These are phyloP conservation scores for Skeletonema marinoi DNA, from an alignment of 108 stramenopile species.

Conservation along the genomic window DNA sequence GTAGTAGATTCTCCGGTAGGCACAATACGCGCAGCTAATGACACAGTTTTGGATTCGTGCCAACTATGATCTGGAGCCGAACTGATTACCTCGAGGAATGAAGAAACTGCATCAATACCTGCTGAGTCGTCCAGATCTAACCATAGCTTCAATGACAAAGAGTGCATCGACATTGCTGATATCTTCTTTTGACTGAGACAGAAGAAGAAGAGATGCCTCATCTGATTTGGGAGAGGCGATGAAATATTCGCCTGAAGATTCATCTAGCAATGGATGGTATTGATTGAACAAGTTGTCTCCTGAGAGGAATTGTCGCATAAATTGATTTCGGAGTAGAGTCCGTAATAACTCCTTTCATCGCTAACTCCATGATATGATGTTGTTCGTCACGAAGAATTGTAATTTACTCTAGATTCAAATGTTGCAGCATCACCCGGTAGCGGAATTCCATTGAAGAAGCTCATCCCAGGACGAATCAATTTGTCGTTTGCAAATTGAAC, in stretches of 20 bases:
- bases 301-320: slow-evolving; percentile 69
- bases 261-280: slow-evolving; percentile 66
- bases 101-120: slow-evolving; percentile 42
- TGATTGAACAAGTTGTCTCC: slow-evolving; percentile 60
- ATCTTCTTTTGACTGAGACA: slow-evolving; percentile 13
- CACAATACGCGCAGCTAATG: slow-evolving; percentile 60
- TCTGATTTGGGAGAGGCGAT: slow-evolving; percentile 43
- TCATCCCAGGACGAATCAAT: slow-evolving; percentile 67
- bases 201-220: slow-evolving; percentile 45
- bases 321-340: slow-evolving; percentile 70
- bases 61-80: slow-evolving; percentile 24
- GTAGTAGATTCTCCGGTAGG: slow-evolving; percentile 35
- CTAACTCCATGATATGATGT: slow-evolving; percentile 53
- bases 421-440: slow-evolving; percentile 52
- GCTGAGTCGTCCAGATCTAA: slow-evolving; percentile 57
- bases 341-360: slow-evolving; percentile 61
- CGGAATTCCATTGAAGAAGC: slow-evolving; percentile 86
- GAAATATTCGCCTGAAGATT: slow-evolving; percentile 37
- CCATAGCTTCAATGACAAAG: slow-evolving; percentile 62
- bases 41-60: slow-evolving; percentile 33
- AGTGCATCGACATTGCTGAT: slow-evolving; percentile 47
- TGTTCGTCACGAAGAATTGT: slow-evolving; percentile 69
- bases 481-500: slow-evolving; percentile 21
- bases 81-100: slow-evolving; percentile 53
- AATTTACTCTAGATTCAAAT: slow-evolving; percentile 34